Evolutionary conservation across 495 filamentous ascomycete species (phyloP).

Genomic region (Tuber melanosporum): DNA sequence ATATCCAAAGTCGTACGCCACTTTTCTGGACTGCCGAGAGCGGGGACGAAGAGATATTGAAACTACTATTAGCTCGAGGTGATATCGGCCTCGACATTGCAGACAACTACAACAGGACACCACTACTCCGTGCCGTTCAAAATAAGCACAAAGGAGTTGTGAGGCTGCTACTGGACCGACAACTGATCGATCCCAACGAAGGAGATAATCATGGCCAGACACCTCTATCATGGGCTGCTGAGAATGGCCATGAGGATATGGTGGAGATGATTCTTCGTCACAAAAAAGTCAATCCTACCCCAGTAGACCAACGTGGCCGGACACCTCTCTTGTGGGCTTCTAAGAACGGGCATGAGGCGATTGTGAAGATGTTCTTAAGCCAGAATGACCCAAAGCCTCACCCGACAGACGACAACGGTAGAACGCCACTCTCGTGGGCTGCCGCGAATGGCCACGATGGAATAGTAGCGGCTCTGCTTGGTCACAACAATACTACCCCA

Average conservation of each 20-base stretch:
- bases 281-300: not conserved
- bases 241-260: constrained; percentile 9
- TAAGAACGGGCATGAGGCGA: constrained; percentile 10
- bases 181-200: not conserved
- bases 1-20: constrained; percentile 6
- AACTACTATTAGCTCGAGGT: not conserved
- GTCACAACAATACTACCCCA: constrained; percentile 6
- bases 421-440: constrained; percentile 20
- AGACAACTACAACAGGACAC: constrained; percentile 11
- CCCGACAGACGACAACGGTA: not conserved
- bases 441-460: constrained; percentile 9
- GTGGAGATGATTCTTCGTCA: constrained; percentile 1
- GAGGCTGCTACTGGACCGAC: not conserved
- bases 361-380: constrained; percentile 10
- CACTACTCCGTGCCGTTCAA: constrained; percentile 11
- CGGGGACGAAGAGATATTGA: constrained; percentile 7
- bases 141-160: not conserved
- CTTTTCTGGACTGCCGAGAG: constrained; percentile 8
- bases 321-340: constrained; percentile 14
- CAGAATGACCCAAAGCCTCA: constrained; percentile 4
- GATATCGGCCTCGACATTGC: not conserved
- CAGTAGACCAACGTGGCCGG: constrained; percentile 2
- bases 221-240: constrained; percentile 14
- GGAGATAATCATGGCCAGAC: not conserved
- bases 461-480: constrained; percentile 12